Conservation (phyloP, 306 rosid genomes). For the Ochetophila trinervis region DNA sequence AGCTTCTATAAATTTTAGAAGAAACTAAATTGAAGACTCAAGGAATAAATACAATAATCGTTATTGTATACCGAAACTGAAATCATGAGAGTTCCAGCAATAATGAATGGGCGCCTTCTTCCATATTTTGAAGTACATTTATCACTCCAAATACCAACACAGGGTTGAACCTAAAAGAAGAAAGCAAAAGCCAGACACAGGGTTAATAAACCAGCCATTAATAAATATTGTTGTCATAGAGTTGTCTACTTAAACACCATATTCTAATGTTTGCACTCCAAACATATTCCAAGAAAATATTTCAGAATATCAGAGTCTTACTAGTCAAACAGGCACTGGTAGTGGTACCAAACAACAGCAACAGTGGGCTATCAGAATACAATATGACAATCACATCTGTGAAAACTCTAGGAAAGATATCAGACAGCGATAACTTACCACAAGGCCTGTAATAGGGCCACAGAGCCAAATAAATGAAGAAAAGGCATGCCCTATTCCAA, state of each 20-base stretch:
- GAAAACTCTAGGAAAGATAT: constrained; percentile 3
- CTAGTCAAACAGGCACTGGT: too few species aligned
- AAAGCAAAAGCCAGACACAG: background rate
- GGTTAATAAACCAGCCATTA: too few species aligned
- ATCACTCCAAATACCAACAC: constrained; percentile 96
- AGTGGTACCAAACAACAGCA: too few species aligned
- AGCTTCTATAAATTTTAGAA: constrained; percentile 28
- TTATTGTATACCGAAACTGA: constrained; percentile 63
- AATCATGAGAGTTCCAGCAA: constrained; percentile 88
- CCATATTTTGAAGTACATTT: constrained; percentile 87
- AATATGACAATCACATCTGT: background rate
- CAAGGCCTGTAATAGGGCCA: constrained; percentile 99
- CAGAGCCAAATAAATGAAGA: constrained; percentile 99
- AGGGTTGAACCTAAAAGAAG: constrained; percentile 65
- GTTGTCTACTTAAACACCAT: too few species aligned
- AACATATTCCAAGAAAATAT: too few species aligned
- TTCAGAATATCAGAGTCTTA: too few species aligned
- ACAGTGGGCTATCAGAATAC: background rate
- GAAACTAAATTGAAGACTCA: constrained; percentile 1
- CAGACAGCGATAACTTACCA: constrained; percentile 55
- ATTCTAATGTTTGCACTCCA: too few species aligned
- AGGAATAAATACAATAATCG: constrained; percentile 19
- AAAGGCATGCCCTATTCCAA: constrained; percentile 94
- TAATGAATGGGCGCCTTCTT: constrained; percentile 94
- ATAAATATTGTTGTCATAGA: too few species aligned